A percentile compares a stretch with the other conserved stretches of the same genome.
phyloP scores from a whole-genome alignment of 371 early-diverging fungal species.

The Mortierella sp. region DNA sequence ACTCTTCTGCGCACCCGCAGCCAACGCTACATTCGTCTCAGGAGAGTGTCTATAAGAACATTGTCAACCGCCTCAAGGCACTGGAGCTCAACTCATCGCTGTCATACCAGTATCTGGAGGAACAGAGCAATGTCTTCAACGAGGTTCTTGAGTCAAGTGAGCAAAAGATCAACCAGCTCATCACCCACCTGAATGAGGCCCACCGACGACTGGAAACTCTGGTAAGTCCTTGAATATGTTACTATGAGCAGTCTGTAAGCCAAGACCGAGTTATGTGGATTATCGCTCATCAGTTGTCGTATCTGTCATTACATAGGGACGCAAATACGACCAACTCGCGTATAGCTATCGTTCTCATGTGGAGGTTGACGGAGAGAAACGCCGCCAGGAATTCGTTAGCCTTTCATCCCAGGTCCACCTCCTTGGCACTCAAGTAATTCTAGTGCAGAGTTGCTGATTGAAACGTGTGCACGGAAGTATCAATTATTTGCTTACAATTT shows the following conservation, averaged over 20 bases:
- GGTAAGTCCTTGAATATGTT: slow-evolving; percentile 13
- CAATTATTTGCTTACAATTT: not conserved
- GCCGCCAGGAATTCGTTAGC: slow-evolving; percentile 41
- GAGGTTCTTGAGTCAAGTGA: slow-evolving; percentile 69
- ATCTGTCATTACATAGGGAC: slow-evolving; percentile 23
- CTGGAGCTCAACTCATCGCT: slow-evolving; percentile 87
- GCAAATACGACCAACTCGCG: slow-evolving; percentile 53
- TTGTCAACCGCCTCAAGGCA: slow-evolving; percentile 84
- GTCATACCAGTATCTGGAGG: slow-evolving; percentile 86
- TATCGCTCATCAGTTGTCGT: not conserved
- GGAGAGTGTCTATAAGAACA: slow-evolving; percentile 93
- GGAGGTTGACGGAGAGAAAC: slow-evolving; percentile 48
- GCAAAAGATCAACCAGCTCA: slow-evolving; percentile 56
- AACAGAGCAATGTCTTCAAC: slow-evolving; percentile 85
- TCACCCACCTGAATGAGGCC: slow-evolving; percentile 50
- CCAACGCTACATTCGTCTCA: slow-evolving; percentile 49
- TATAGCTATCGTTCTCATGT: slow-evolving; percentile 52
- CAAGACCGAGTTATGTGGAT: not conserved
- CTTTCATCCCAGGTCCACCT: slow-evolving; percentile 42
- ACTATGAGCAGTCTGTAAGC: not conserved
- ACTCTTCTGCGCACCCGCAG: slow-evolving; percentile 11
- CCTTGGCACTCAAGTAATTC: slow-evolving; percentile 36
- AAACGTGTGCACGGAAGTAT: no score
- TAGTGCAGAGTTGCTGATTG: no score
- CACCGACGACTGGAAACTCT: slow-evolving; percentile 44